These are phyloP conservation scores for Pyrus hybrid DNA, from an alignment of 331 rosid species.

Conservation along the genomic window DNA sequence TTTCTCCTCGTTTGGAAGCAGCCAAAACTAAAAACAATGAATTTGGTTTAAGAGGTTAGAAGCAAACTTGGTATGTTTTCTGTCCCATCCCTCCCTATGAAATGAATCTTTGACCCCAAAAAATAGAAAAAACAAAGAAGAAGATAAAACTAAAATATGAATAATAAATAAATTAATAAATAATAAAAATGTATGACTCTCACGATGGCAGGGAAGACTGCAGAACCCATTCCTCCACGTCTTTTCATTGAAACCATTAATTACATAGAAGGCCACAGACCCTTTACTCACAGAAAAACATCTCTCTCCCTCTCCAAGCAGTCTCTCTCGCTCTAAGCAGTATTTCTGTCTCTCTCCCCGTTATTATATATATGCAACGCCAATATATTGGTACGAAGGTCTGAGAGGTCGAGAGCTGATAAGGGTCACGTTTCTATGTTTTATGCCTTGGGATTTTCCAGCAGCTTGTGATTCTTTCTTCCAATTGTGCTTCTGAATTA, in stretches of 20 bases:
- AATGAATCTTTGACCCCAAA: background rate
- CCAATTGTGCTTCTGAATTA: no score
- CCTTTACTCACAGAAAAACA: background rate
- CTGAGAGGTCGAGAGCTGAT: background rate
- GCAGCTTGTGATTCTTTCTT: no score
- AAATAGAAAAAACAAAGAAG: background rate
- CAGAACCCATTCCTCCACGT: background rate
- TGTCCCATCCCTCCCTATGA: background rate
- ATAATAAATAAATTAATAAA: background rate
- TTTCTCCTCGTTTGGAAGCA: background rate
- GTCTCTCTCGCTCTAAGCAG: background rate
- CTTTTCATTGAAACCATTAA: background rate
- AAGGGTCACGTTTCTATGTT: background rate
- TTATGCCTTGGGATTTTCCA: background rate
- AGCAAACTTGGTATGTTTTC: background rate
- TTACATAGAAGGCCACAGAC: background rate
- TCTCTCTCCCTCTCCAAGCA: background rate
- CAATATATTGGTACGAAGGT: background rate
- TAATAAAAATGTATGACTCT: background rate
- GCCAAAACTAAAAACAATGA: background rate
- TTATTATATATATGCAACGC: background rate
- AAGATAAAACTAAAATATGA: background rate
- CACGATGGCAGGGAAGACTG: background rate
- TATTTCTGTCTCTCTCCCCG: no score
- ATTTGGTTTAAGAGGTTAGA: background rate